Evolutionary conservation across 352 stramenopile genomes (phyloP).

Genomic region (Phytophthora kernoviae): DNA sequence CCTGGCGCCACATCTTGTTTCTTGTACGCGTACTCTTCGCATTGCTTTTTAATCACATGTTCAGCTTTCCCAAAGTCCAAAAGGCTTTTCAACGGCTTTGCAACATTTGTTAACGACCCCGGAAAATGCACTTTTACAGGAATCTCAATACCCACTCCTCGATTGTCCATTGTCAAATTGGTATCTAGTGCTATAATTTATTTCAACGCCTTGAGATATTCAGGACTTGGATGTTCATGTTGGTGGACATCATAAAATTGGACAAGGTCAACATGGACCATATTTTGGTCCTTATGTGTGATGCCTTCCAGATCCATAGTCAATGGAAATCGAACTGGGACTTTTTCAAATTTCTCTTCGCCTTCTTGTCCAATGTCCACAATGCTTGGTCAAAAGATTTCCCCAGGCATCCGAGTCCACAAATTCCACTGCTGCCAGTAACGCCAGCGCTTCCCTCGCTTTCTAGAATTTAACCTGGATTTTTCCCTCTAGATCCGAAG

Average conservation of each 20-base stretch:
- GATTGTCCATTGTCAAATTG: neutral
- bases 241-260: neutral
- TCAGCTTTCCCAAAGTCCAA: neutral
- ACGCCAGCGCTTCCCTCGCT: conserved; percentile 23
- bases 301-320: neutral
- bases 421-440: conserved; percentile 21
- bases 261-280: neutral
- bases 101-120: neutral
- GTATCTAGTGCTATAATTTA: neutral
- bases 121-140: neutral
- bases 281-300: neutral
- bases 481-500: neutral
- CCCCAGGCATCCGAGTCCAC: conserved; percentile 22
- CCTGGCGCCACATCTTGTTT: neutral
- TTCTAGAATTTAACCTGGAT: neutral
- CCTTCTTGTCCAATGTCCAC: conserved; percentile 13
- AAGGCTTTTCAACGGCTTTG: neutral
- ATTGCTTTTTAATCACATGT: neutral
- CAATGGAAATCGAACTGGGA: neutral
- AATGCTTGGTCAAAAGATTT: conserved; percentile 23
- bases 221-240: neutral
- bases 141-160: conserved; percentile 1
- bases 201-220: neutral
- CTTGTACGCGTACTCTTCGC: neutral
- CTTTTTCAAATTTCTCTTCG: conserved; percentile 17